Conservation (phyloP, 2,329 filamentous ascomycete genomes). For the Didymella pinodella region DNA sequence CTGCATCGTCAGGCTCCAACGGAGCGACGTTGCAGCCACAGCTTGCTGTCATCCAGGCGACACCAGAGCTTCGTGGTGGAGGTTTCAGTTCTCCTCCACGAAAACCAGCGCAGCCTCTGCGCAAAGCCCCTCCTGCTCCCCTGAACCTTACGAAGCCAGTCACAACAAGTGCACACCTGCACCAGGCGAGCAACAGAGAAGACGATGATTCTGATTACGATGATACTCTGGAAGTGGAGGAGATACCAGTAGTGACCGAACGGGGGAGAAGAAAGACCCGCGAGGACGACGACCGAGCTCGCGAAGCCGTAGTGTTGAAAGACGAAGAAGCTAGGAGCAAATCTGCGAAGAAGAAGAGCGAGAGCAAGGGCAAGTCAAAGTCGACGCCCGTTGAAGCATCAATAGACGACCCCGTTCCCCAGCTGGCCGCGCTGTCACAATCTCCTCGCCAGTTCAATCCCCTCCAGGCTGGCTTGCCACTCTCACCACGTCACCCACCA, state of each 20-base stretch:
- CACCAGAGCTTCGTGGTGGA: constrained; percentile 48
- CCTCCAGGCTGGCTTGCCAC: constrained; percentile 44
- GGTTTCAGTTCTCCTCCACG: constrained; percentile 47
- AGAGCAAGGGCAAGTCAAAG: constrained; percentile 58
- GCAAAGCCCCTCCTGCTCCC: constrained; percentile 86
- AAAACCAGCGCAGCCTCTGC: constrained; percentile 57
- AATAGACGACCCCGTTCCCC: constrained; percentile 27
- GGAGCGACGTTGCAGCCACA: constrained; percentile 41
- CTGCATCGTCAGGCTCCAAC: constrained; percentile 16
- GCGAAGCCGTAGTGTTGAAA: constrained; percentile 71
- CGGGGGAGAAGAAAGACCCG: constrained; percentile 83
- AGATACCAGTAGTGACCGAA: constrained; percentile 63
- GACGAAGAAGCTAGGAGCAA: constrained; percentile 75
- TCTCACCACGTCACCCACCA: constrained; percentile 50
- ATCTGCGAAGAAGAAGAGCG: constrained; percentile 73
- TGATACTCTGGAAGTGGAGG: constrained; percentile 74
- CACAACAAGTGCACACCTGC: constrained; percentile 54
- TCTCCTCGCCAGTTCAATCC: constrained; percentile 46
- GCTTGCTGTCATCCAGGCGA: constrained; percentile 51
- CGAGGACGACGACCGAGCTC: constrained; percentile 83
- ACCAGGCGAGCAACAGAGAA: constrained; percentile 58
- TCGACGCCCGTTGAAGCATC: constrained; percentile 34
- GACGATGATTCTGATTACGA: constrained; percentile 85
- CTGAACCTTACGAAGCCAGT: constrained; percentile 69
- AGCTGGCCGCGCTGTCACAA: constrained; percentile 31